Evolutionary conservation across 345 rosid genomes (phyloP), one percentile per base, ranked within the genome.

Genomic region (Aquilaria malaccensis): DNA sequence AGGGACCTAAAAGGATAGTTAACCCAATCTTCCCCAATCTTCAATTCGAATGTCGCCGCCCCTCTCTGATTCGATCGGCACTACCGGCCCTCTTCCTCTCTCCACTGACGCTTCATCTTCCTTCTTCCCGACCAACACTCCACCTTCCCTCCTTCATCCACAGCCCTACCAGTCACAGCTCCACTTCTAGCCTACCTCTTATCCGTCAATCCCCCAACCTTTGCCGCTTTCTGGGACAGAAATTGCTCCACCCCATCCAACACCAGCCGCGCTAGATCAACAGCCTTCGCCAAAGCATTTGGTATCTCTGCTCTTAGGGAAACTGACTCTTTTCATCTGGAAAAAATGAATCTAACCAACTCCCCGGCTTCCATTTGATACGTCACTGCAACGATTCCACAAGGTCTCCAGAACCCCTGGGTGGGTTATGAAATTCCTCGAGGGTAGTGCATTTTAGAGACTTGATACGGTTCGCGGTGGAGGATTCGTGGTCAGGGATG

Each of bases 151-250:
- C 22, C 22, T 22, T 22, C 22, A 22, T 22, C 22, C 1, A 22
- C 22, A 22, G 1, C 22, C 22, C 22, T 22, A 1, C 22, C 22
- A 15, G 77, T 84, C 55, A 84, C 79, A 68, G 79, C 50, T 65
- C 77, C 54, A 45, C 79, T 82, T 7, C 83, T 75, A 0, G 84
- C 86, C 89, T 85, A 83, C 65, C 88, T 69, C 76, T 79, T 83
- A 57, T 81, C 89, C 13, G 80, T 74, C 32, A 77, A 72, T 50
- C 89, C 81, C 29, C 71, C 70, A 52, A 50, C 52, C 33, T 63
- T 75, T 56, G 59, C 71, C 11, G 52, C 55, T 62, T 81, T 81
- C 52, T 59, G 68, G 32, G 63, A 66, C 43, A 79, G 64, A 32
- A 75, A 81, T 64, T 84, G 84, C 47, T 84, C 84, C 63, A 84